Evolutionary conservation across 2,329 filamentous ascomycete genomes (phyloP), one percentile per base, ranked within the genome.

Genomic region (Stromatinia cepivora): DNA sequence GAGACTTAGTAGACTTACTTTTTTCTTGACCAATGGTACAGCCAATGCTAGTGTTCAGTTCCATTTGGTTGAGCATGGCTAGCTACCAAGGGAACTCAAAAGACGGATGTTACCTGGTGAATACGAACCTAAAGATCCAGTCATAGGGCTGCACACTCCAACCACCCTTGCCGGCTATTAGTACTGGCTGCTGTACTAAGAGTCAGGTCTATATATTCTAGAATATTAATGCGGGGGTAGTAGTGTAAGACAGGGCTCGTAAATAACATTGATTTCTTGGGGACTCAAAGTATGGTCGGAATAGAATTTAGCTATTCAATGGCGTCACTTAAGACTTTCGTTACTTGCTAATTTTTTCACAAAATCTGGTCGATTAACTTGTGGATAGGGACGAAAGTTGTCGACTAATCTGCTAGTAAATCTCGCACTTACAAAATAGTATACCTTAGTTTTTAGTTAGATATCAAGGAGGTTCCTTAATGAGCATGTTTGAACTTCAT

Each of bases 241-340:
- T 6, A 0, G 7, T 6, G 20, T 31, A 15, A 17, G 34, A 57
- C 6, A 15, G 7, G 54, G 22, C 6, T n/a, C 8, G 6, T 1
- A 20, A n/a, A n/a, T n/a, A 1, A 1, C 22, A 25, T 15, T 0
- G 31, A 6, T 36, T n/a, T 39, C 11, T 13, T n/a, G 6, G 1
- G 15, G 5, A 4, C 10, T 39, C 3, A 15, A 39, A 17, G 36
- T 39, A 34, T 17, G 2, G 34, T 11, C 13, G 4, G 8, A n/a
- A n/a, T 3, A 57, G 6, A 15, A 3, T n/a, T 15, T 57, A 4
- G 22, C n/a, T 9, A 22, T 39, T 7, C 6, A 15, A 25, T 39
- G 7, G 34, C 3, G 13, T 57, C 22, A 39, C 22, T 39, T 25
- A 15, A 2, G 22, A 39, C n/a, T n/a, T n/a, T 25, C 4, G 0